Percentiles rank a stretch among this genome's conserved stretches.
phyloP scores from a whole-genome alignment of 2,329 filamentous ascomycete species.

The Claviceps africana region DNA sequence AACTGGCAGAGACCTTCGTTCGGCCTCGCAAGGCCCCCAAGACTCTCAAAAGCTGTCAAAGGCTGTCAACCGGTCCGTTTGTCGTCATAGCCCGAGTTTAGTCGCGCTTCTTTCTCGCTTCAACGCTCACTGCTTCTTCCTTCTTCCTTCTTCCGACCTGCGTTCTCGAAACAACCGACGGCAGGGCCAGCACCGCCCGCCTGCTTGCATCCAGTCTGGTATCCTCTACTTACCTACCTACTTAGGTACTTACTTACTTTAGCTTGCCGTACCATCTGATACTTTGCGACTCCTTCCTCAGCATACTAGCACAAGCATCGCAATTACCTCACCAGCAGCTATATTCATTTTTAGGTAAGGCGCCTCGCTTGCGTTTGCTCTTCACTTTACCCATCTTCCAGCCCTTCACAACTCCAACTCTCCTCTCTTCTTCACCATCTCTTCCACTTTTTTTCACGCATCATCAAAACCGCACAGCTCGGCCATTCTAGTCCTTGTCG shows the following conservation, averaged over 20 bases:
- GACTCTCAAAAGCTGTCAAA: too few relatives aligned
- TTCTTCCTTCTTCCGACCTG: conserved; percentile 6
- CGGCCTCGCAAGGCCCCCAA: not conserved
- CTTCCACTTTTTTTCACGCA: conserved; percentile 20
- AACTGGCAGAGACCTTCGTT: conserved; percentile 3
- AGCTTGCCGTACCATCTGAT: conserved; percentile 2
- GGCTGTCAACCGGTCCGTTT: not conserved
- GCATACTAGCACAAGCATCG: conserved; percentile 10
- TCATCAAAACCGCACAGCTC: conserved; percentile 29
- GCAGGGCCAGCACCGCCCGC: conserved; percentile 5
- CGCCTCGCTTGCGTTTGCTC: conserved; percentile 6
- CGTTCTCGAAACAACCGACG: not conserved
- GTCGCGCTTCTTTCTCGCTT: conserved; percentile 3
- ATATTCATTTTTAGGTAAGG: conserved; percentile 10
- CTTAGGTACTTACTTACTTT: too few relatives aligned
- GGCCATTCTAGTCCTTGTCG: conserved; percentile 24
- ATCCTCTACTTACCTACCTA: too few relatives aligned
- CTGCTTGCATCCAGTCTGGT: conserved; percentile 5
- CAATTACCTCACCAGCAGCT: conserved; percentile 9
- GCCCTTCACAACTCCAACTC: conserved; percentile 7
- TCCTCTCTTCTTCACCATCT: conserved; percentile 9
- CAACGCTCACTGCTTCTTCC: not conserved
- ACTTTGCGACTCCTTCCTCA: conserved; percentile 8
- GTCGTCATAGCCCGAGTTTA: conserved; percentile 2
- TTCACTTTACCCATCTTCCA: conserved; percentile 5